phyloP scores from a whole-genome alignment of 2,329 filamentous ascomycete species.

The Pseudogymnoascus sp. region DNA sequence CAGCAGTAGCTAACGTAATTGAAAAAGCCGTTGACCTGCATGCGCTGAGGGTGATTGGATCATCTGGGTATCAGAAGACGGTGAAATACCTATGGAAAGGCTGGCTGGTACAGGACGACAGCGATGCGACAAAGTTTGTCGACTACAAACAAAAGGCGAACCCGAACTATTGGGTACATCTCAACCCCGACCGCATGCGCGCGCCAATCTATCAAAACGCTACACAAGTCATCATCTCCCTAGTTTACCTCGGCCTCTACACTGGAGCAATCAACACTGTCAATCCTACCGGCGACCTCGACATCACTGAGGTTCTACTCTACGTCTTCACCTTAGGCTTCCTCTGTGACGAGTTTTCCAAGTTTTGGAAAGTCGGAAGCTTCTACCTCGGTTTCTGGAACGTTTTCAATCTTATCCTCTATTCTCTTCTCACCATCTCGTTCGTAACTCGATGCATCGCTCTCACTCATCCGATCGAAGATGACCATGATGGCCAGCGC shows the following conservation, averaged over 20 bases:
- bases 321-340: slow-evolving; percentile 91
- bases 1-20: slow-evolving; percentile 74
- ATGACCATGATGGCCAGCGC: slow-evolving; percentile 42
- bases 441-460: slow-evolving; percentile 74
- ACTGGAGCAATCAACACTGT: slow-evolving; percentile 91
- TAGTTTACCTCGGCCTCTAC: slow-evolving; percentile 77
- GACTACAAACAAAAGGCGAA: slow-evolving; percentile 79
- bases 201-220: slow-evolving; percentile 88
- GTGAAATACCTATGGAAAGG: slow-evolving; percentile 88
- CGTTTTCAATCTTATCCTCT: slow-evolving; percentile 80
- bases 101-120: slow-evolving; percentile 93
- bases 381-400: slow-evolving; percentile 97
- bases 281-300: slow-evolving; percentile 75
- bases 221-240: slow-evolving; percentile 74
- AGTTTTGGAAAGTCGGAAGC: slow-evolving; percentile 89
- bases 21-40: slow-evolving; percentile 92
- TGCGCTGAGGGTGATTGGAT: slow-evolving; percentile 78
- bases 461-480: slow-evolving; percentile 48
- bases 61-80: slow-evolving; percentile 92
- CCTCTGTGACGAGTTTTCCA: slow-evolving; percentile 76
- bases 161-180: slow-evolving; percentile 67
- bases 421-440: slow-evolving; percentile 68
- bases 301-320: slow-evolving; percentile 72
- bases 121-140: slow-evolving; percentile 82
- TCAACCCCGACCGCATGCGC: slow-evolving; percentile 91